phyloP scores from a whole-genome alignment of 2,329 filamentous ascomycete genomes.

The Paraphaeosphaeria minitans region DNA sequence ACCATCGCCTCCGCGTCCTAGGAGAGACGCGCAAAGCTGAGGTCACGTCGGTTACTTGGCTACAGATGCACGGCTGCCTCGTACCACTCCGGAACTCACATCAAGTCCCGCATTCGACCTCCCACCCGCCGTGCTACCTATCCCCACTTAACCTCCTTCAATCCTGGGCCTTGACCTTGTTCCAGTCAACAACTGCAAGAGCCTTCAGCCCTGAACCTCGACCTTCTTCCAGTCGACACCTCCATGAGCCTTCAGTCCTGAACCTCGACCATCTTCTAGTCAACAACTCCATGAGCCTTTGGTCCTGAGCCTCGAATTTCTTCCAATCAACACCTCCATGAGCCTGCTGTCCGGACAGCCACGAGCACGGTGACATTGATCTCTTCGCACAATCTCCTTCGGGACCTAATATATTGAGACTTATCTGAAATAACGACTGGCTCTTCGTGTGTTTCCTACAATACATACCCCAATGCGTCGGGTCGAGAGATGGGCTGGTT shows the following conservation, averaged over 20 bases:
- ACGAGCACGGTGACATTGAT: neutral
- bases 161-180: neutral
- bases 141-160: neutral
- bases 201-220: neutral
- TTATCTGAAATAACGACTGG: too few species aligned
- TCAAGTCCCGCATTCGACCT: conserved; percentile 2
- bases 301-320: neutral
- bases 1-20: conserved; percentile 13
- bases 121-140: neutral
- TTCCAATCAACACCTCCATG: neutral
- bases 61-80: conserved; percentile 27
- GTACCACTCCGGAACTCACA: conserved; percentile 26
- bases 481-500: conserved; percentile 43
- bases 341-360: neutral
- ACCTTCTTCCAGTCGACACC: neutral
- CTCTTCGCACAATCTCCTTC: neutral
- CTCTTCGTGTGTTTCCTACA: conserved; percentile 12
- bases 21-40: conserved; percentile 31
- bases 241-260: neutral
- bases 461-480: conserved; percentile 28
- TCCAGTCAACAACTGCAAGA: neutral
- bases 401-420: neutral
- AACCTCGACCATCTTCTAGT: neutral
- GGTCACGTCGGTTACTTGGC: conserved; percentile 21
- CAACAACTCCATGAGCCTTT: neutral